Evolutionary conservation across 2,329 filamentous ascomycete genomes (phyloP).

Genomic region (Sclerotinia nivalis): DNA sequence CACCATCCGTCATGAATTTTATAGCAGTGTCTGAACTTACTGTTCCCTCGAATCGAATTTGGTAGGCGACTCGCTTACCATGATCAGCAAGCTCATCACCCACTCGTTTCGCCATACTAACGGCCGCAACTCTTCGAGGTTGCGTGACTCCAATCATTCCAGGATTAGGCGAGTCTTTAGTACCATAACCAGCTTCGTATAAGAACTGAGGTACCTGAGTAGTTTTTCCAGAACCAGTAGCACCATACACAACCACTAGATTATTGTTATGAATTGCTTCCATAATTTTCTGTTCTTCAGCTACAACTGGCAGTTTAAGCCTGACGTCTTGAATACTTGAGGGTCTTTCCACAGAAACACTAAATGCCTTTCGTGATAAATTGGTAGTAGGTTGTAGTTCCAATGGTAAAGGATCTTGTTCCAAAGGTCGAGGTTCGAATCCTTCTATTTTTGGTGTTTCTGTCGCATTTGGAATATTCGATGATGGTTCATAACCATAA

Average conservation of each 20-base stretch:
- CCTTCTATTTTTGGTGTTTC: constrained; percentile 56
- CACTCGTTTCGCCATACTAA: constrained; percentile 95
- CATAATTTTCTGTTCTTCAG: constrained; percentile 97
- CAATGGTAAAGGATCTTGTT: constrained; percentile 69
- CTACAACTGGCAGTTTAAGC: constrained; percentile 81
- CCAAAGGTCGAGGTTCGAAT: constrained; percentile 66
- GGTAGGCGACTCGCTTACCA: constrained; percentile 80
- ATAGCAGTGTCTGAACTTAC: constrained; percentile 78
- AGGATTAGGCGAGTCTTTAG: constrained; percentile 72
- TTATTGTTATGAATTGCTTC: constrained; percentile 93
- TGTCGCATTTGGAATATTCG: constrained; percentile 41
- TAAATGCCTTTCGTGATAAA: constrained; percentile 69
- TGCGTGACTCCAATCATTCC: constrained; percentile 96
- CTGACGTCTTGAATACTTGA: constrained; percentile 76
- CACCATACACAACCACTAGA: constrained; percentile 87
- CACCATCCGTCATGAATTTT: constrained; percentile 99
- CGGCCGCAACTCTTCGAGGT: constrained; percentile 88
- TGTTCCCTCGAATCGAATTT: constrained; percentile 91
- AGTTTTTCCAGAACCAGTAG: constrained; percentile 96
- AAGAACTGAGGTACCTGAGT: constrained; percentile 97
- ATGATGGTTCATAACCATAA: constrained; percentile 61
- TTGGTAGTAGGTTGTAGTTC: constrained; percentile 63
- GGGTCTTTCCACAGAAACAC: constrained; percentile 68
- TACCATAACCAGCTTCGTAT: constrained; percentile 89
- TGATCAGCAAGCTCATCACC: constrained; percentile 78